Evolutionary conservation across 2,329 filamentous ascomycete species (phyloP).

Genomic region (Polychaeton citri): DNA sequence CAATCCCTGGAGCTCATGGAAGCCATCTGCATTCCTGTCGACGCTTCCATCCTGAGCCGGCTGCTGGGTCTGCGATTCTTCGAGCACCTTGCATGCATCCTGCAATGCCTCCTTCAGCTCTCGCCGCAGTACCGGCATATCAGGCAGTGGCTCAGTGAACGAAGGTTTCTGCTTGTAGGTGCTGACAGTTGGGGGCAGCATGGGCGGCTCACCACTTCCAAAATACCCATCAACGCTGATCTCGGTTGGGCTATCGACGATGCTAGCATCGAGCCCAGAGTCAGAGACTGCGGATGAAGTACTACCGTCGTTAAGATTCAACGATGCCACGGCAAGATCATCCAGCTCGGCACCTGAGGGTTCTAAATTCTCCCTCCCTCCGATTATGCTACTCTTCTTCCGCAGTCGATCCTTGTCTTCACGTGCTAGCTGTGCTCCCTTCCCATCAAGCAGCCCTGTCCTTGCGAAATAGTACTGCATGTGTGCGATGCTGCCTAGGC

Average conservation of each 20-base stretch:
- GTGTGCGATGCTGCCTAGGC: constrained; percentile 89
- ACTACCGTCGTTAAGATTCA: constrained; percentile 14
- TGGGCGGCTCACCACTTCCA: constrained; percentile 51
- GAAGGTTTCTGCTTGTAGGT: constrained; percentile 83
- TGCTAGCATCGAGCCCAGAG: constrained; percentile 18
- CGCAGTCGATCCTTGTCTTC: constrained; percentile 38
- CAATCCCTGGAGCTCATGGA: constrained; percentile 81
- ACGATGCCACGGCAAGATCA: constrained; percentile 11
- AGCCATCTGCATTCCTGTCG: constrained; percentile 39
- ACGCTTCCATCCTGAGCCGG: constrained; percentile 8
- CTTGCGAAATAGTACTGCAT: constrained; percentile 97
- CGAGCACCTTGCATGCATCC: constrained; percentile 54
- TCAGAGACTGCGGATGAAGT: constrained; percentile 18
- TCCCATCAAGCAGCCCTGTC: constrained; percentile 84
- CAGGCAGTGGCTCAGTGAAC: constrained; percentile 69
- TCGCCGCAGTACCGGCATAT: constrained; percentile 62
- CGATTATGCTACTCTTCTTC: constrained; percentile 14
- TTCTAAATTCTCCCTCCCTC: constrained; percentile 19
- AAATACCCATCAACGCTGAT: constrained; percentile 36
- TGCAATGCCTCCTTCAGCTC: constrained; percentile 55
- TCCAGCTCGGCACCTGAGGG: constrained; percentile 10
- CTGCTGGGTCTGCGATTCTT: constrained; percentile 34
- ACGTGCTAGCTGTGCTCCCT: constrained; percentile 72
- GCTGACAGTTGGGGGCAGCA: constrained; percentile 93
- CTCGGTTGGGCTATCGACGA: constrained; percentile 41